Conservation (phyloP, 2,329 filamentous ascomycete genomes). For the Diaporthe nobilis region DNA sequence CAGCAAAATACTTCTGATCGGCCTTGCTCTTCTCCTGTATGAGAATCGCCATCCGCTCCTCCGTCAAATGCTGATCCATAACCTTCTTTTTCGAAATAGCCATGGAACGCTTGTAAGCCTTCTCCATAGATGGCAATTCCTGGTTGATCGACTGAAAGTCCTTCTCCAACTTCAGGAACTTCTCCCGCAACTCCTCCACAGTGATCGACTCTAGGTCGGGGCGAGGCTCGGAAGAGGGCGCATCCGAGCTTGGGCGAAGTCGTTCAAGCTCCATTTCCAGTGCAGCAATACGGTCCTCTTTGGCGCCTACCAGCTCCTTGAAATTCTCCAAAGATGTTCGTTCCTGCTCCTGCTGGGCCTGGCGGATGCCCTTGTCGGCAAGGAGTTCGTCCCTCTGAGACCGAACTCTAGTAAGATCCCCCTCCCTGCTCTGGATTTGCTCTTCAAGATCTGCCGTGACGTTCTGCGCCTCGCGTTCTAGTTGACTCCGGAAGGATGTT, state of each 20-base stretch:
- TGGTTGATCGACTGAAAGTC: slow-evolving; percentile 88
- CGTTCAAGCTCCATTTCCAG: slow-evolving; percentile 88
- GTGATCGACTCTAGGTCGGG: slow-evolving; percentile 71
- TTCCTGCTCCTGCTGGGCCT: slow-evolving; percentile 83
- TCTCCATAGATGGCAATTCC: slow-evolving; percentile 90
- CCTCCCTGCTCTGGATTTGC: slow-evolving; percentile 84
- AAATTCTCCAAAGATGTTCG: slow-evolving; percentile 78
- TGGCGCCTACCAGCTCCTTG: slow-evolving; percentile 83
- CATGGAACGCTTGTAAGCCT: slow-evolving; percentile 91
- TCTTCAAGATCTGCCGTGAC: slow-evolving; percentile 84
- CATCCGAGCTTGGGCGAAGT: slow-evolving; percentile 66
- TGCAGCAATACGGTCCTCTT: slow-evolving; percentile 84
- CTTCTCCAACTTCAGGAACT: slow-evolving; percentile 80
- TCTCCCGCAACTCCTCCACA: slow-evolving; percentile 79
- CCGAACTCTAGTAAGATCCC: slow-evolving; percentile 88
- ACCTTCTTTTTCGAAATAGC: slow-evolving; percentile 89
- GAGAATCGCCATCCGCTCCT: slow-evolving; percentile 82
- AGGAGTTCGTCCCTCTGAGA: slow-evolving; percentile 87
- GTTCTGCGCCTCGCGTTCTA: slow-evolving; percentile 84
- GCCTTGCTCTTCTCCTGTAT: slow-evolving; percentile 94
- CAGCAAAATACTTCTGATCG: slow-evolving; percentile 97
- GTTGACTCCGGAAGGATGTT: slow-evolving; percentile 82
- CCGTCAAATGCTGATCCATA: slow-evolving; percentile 79
- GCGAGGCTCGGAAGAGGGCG: slow-evolving; percentile 59
- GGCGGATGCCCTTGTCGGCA: slow-evolving; percentile 85